A percentile compares a stretch with the other conserved stretches of the same genome.
Evolutionary conservation across 2,329 filamentous ascomycete genomes (phyloP).

Genomic region (Spiromastix sp.): DNA sequence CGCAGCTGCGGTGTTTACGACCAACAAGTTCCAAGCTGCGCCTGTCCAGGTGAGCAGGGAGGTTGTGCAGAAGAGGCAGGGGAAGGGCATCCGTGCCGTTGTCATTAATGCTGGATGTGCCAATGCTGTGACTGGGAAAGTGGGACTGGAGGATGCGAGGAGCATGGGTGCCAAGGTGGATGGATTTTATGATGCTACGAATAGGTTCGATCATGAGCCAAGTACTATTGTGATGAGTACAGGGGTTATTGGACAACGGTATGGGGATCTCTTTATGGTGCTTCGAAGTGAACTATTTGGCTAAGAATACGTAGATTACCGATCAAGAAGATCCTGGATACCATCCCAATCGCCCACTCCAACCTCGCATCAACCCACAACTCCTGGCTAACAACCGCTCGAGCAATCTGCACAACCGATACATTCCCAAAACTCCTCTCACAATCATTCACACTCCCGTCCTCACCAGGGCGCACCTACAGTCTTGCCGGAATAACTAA

Average conservation of each 20-base stretch:
- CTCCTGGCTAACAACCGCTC: conserved; percentile 77
- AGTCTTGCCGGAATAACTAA: conserved; percentile 91
- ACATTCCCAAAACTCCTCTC: conserved; percentile 96
- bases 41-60: conserved; percentile 78
- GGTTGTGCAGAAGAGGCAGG: conserved; percentile 55
- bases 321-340: conserved; percentile 77
- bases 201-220: conserved; percentile 31
- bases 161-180: conserved; percentile 76
- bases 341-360: conserved; percentile 66
- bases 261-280: conserved; percentile 13
- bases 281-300: conserved; percentile 5
- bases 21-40: conserved; percentile 95
- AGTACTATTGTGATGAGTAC: conserved; percentile 96
- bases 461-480: conserved; percentile 65
- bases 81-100: conserved; percentile 65
- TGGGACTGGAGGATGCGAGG: conserved; percentile 77
- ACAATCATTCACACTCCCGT: conserved; percentile 71
- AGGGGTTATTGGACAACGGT: conserved; percentile 91
- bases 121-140: conserved; percentile 89
- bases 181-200: conserved; percentile 41
- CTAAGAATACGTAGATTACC: conserved; percentile 57
- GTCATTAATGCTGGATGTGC: conserved; percentile 94
- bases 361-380: conserved; percentile 65
- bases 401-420: conserved; percentile 94
- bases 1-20: conserved; percentile 89